A percentile compares a stretch with the other conserved stretches of the same genome.
phyloP scores from a whole-genome alignment of 2,329 filamentous ascomycete genomes.

The Parastagonospora nodorum region DNA sequence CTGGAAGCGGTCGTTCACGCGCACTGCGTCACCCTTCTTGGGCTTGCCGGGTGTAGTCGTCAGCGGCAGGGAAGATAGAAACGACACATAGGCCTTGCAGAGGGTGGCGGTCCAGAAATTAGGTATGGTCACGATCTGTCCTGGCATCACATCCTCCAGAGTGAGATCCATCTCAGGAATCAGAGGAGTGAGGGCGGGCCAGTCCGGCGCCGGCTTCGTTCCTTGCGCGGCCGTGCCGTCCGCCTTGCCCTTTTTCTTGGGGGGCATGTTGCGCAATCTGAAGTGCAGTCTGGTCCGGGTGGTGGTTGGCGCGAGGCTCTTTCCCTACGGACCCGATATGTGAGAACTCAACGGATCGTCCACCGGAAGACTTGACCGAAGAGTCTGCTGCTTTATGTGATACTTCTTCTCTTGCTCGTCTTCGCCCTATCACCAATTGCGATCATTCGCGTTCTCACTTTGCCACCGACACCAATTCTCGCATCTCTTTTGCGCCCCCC shows the following conservation, averaged over 20 bases:
- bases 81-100: constrained; percentile 76
- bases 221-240: constrained; percentile 5
- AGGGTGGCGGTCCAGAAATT: constrained; percentile 76
- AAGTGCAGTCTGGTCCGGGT: no score
- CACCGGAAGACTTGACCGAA: no score
- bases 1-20: constrained; percentile 90
- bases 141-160: constrained; percentile 61
- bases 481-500: no score
- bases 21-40: constrained; percentile 77
- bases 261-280: constrained; percentile 26
- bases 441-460: no score
- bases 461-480: no score
- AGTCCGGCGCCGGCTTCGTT: constrained; percentile 56
- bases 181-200: constrained; percentile 74
- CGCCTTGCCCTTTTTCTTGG: constrained; percentile 35
- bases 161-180: constrained; percentile 68
- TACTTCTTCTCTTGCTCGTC: neutral
- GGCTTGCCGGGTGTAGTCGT: constrained; percentile 78
- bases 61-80: constrained; percentile 72
- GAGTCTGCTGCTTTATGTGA: neutral
- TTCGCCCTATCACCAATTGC: neutral
- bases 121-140: constrained; percentile 74
- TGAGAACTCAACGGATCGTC: no score
- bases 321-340: no score
- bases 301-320: no score